phyloP scores from a whole-genome alignment of 345 rosid genomes.

The Camelina laxa region DNA sequence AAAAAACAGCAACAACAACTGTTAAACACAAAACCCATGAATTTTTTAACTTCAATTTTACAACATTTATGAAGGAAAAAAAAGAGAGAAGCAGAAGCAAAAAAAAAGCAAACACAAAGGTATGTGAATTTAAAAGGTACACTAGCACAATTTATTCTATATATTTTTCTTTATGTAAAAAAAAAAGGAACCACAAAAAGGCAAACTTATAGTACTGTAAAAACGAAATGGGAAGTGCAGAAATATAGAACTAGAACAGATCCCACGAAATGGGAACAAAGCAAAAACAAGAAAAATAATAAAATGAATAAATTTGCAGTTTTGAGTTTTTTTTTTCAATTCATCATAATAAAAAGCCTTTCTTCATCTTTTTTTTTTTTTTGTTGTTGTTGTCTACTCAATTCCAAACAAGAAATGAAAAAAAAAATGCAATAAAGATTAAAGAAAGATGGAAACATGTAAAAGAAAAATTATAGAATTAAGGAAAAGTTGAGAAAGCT shows the following conservation, averaged over 20 bases:
- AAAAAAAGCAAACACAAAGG: slow-evolving; percentile 1
- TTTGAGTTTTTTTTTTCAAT: slow-evolving; percentile 8
- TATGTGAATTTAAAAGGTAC: neutral
- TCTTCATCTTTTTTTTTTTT: neutral
- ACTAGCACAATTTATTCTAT: neutral
- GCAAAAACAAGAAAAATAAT: neutral
- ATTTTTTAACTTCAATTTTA: neutral
- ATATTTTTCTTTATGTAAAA: neutral
- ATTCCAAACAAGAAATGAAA: slow-evolving; percentile 24
- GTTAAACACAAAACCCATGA: slow-evolving; percentile 16
- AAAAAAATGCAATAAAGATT: slow-evolving; percentile 25
- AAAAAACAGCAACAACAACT: neutral
- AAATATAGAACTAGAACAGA: slow-evolving; percentile 36
- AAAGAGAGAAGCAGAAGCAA: neutral
- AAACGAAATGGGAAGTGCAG: slow-evolving; percentile 30
- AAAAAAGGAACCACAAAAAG: slow-evolving; percentile 3
- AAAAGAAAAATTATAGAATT: slow-evolving; percentile 7
- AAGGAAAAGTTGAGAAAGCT: slow-evolving; percentile 34
- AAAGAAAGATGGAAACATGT: slow-evolving; percentile 36
- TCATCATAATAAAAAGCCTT: neutral
- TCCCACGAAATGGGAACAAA: slow-evolving; percentile 40
- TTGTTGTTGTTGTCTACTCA: slow-evolving; percentile 12
- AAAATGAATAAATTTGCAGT: slow-evolving; percentile 17
- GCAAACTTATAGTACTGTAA: slow-evolving; percentile 28
- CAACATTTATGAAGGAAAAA: neutral